Conservation (phyloP, 179 eudicot genomes). For the Beta lomatogona region DNA sequence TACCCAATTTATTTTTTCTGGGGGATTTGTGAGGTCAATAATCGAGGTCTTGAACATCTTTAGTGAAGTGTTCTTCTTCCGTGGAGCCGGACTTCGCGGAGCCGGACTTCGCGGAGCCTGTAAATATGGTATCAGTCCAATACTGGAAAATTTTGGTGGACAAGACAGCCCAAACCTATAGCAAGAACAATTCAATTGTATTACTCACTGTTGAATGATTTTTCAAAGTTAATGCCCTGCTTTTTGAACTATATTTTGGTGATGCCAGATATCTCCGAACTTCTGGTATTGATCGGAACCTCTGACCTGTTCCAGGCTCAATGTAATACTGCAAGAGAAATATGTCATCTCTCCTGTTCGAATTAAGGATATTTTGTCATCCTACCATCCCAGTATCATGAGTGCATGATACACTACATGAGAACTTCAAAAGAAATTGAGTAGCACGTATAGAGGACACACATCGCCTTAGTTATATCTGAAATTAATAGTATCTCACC, state of each 20-base stretch:
- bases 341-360: slow-evolving; percentile 1
- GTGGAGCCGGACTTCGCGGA: no score
- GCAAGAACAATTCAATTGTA: not conserved
- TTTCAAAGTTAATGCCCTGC: slow-evolving; percentile 42
- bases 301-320: slow-evolving; percentile 62
- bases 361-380: not conserved
- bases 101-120: slow-evolving; percentile 38
- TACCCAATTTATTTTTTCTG: slow-evolving; percentile 71
- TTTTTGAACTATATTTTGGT: slow-evolving; percentile 25
- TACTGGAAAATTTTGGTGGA: slow-evolving; percentile 7
- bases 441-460: not conserved
- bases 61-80: slow-evolving; percentile 38
- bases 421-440: not conserved
- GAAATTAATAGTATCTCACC: not conserved
- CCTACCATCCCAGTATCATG: not conserved
- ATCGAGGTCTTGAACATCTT: slow-evolving; percentile 35
- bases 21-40: slow-evolving; percentile 46
- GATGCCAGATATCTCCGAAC: slow-evolving; percentile 38
- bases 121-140: not conserved
- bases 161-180: not conserved
- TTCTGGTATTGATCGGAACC: slow-evolving; percentile 58
- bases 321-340: slow-evolving; percentile 63
- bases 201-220: slow-evolving; percentile 46
- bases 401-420: not conserved
- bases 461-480: no score